Base-by-base conservation (phyloP, 768 basidiomycete genomes). In the Kwoniella sp. region DNA sequence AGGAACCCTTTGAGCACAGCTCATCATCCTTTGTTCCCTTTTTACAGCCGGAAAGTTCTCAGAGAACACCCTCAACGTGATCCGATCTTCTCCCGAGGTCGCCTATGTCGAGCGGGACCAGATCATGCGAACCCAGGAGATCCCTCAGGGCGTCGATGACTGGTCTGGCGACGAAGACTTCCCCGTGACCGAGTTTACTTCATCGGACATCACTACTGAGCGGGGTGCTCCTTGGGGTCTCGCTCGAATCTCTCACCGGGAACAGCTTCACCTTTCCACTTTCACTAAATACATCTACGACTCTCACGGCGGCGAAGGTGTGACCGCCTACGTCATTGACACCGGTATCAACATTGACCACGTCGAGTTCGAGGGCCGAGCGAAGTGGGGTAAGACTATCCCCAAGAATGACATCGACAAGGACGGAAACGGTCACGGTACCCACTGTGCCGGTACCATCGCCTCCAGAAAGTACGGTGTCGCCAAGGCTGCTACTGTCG, bases 371-470 rank as follows among this genome's bases (percentile, higher is more conserved):
- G 87, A 90, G 74, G 92, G 90, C 25, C 63, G 79, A 29, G 81
- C 81, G 38, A 60, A 61, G 13, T 98, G 96, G 96, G 96, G 95
- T 52, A 90, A 88, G 84, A 98, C 96, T 22, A 85, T 98, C 68
- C 93, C 95, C 8, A 55, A 75, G 73, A 87, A 89, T 73, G 93
- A 95, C 70, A 85, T 85, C 3, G 95, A 98, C 73, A 86, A 86
- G 69, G 96, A 98, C 73, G 91, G 87, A 62, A 97, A 98, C 81
- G 96, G 96, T 68, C 96, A 99, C 76, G 96, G 95, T 31, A 81
- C 90, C 31, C 93, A 94, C 80, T 94, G 92, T 72, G 93, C 94
- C 52, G 94, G 94, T 59, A 99, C 94, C 30, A 94, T 98, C 71
- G 96, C 89, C n/a, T 93, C 91, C 4, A 82, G 84, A 75, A 90